Evolutionary conservation across 495 filamentous ascomycete genomes (phyloP).

Genomic region (Tuber aestivum): DNA sequence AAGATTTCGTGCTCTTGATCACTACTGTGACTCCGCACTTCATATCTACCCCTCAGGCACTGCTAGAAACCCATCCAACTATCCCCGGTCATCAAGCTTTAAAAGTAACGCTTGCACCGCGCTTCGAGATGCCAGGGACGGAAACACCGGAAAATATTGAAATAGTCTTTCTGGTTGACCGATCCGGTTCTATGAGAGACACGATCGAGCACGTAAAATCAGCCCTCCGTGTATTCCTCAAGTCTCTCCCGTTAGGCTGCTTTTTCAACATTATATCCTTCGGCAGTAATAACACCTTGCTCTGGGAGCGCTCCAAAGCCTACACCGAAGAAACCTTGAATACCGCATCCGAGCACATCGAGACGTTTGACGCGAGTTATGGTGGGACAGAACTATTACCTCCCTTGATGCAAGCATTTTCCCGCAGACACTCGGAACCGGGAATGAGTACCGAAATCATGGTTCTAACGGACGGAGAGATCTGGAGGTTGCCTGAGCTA

Average conservation of each 20-base stretch:
- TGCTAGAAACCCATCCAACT: slow-evolving; percentile 59
- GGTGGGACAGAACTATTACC: slow-evolving; percentile 59
- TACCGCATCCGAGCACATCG: slow-evolving; percentile 50
- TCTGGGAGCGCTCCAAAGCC: slow-evolving; percentile 54
- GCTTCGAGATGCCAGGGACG: slow-evolving; percentile 51
- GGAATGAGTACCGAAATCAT: slow-evolving; percentile 56
- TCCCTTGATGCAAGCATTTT: slow-evolving; percentile 49
- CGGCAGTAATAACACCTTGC: slow-evolving; percentile 49
- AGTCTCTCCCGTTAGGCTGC: slow-evolving; percentile 59
- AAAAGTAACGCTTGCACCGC: slow-evolving; percentile 62
- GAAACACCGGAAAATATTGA: slow-evolving; percentile 48
- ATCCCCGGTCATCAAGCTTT: slow-evolving; percentile 58
- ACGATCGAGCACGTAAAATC: slow-evolving; percentile 53
- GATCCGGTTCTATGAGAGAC: slow-evolving; percentile 58
- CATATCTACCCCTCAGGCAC: slow-evolving; percentile 52
- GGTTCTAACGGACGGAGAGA: slow-evolving; percentile 62
- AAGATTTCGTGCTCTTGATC: slow-evolving; percentile 53
- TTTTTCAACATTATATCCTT: slow-evolving; percentile 74
- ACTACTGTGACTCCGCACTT: slow-evolving; percentile 48
- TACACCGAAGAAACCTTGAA: slow-evolving; percentile 52
- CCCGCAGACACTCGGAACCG: slow-evolving; percentile 35
- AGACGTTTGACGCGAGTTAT: slow-evolving; percentile 49
- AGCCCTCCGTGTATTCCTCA: slow-evolving; percentile 60
- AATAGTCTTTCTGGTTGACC: slow-evolving; percentile 64
- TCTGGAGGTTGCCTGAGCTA: slow-evolving; percentile 53